phyloP scores from a whole-genome alignment of 768 basidiomycete genomes.

The Tricholomella constricta region DNA sequence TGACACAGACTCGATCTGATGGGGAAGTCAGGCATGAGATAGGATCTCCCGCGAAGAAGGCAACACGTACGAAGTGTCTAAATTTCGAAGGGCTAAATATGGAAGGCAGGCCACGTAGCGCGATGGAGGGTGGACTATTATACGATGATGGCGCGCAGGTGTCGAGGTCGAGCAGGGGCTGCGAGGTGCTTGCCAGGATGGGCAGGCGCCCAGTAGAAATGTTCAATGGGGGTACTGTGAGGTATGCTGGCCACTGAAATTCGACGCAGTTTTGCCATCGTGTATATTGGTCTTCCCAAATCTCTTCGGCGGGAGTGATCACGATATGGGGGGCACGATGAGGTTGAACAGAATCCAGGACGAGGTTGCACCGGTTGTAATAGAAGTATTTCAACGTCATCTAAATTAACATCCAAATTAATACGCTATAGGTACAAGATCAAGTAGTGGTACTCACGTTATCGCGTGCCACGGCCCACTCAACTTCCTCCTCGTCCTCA shows the following conservation, averaged over 20 bases:
- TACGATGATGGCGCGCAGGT: neutral
- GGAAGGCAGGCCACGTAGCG: conserved; percentile 7
- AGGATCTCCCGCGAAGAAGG: neutral
- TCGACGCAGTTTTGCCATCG: conserved; percentile 38
- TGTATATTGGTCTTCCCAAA: conserved; percentile 33
- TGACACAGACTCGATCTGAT: conserved; percentile 6
- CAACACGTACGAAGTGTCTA: conserved; percentile 27
- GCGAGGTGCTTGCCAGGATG: neutral
- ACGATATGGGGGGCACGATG: conserved; percentile 51
- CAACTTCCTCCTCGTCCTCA: neutral
- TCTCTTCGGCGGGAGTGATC: conserved; percentile 47
- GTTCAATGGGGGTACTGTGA: conserved; percentile 36
- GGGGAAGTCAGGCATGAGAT: neutral
- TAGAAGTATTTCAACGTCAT: conserved; percentile 28
- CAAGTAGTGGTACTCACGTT: conserved; percentile 10
- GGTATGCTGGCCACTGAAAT: conserved; percentile 34
- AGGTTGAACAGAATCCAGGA: conserved; percentile 46
- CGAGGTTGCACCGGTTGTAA: conserved; percentile 34
- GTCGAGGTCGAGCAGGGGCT: neutral
- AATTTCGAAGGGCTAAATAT: conserved; percentile 37
- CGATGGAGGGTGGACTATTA: conserved; percentile 1
- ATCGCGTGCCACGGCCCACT: conserved; percentile 16
- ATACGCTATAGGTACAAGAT: neutral
- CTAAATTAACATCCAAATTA: conserved; percentile 17
- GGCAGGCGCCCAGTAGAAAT: conserved; percentile 9